Conservation (phyloP, 768 basidiomycete genomes). For the Cystobasidiopsis lactophilus region DNA sequence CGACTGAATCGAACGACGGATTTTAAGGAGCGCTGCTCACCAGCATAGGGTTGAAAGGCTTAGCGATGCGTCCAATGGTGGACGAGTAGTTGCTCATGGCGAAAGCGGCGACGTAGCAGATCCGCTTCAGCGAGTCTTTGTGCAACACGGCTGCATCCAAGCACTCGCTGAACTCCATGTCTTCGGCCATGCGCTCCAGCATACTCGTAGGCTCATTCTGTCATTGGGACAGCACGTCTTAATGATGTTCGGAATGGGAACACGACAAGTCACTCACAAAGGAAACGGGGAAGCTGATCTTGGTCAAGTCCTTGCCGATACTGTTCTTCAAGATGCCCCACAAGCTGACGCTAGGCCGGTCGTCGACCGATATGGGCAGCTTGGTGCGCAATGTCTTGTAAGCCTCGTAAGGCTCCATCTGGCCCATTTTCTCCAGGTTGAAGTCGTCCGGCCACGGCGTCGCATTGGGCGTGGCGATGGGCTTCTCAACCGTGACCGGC, state of each 20-base stretch:
- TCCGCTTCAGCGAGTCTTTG: conserved; percentile 49
- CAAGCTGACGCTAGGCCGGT: conserved; percentile 55
- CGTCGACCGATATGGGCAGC: conserved; percentile 45
- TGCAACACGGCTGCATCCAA: conserved; percentile 64
- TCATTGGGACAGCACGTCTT: no score
- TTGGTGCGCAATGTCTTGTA: conserved; percentile 42
- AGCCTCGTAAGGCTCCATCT: conserved; percentile 35
- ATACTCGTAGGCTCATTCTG: conserved; percentile 49
- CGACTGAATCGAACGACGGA: not conserved
- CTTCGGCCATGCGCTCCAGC: conserved; percentile 90
- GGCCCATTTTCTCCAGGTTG: conserved; percentile 1
- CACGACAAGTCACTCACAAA: conserved; percentile 30
- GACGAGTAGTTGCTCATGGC: conserved; percentile 96
- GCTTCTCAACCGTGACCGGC: conserved; percentile 46
- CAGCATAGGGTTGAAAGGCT: conserved; percentile 91
- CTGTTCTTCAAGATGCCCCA: conserved; percentile 89
- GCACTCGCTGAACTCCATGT: conserved; percentile 35
- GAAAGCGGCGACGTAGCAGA: conserved; percentile 86
- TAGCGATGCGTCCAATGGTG: conserved; percentile 86
- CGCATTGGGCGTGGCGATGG: conserved; percentile 30
- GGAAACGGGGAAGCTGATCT: conserved; percentile 81
- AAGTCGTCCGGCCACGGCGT: conserved; percentile 9
- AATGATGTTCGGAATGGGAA: no score
- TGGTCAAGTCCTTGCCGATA: conserved; percentile 91
- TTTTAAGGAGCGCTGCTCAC: conserved; percentile 28